Evolutionary conservation across 805 yeast species (phyloP).

Genomic region (Clavispora carvajalis): DNA sequence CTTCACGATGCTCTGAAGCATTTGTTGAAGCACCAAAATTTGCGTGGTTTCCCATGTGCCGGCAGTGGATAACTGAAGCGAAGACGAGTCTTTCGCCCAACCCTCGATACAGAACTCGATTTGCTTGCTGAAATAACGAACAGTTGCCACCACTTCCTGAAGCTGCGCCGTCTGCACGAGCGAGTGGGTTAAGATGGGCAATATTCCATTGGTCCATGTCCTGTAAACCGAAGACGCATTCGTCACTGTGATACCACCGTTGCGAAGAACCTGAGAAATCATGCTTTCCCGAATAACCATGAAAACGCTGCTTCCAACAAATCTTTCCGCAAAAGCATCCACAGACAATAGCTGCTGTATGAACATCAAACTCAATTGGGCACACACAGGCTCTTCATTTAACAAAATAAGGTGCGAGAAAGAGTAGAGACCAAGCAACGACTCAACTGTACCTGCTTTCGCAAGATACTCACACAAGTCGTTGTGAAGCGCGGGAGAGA

Average conservation of each 20-base stretch:
- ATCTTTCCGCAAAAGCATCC: constrained; percentile 58
- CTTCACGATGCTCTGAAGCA: constrained; percentile 45
- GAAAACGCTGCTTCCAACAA: constrained; percentile 57
- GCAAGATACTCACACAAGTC: constrained; percentile 49
- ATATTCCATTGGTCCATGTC: constrained; percentile 82
- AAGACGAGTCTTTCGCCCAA: constrained; percentile 60
- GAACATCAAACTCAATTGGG: constrained; percentile 64
- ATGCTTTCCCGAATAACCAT: constrained; percentile 71
- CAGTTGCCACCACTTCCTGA: constrained; percentile 59
- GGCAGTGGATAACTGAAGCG: constrained; percentile 33
- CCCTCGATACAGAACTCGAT: constrained; percentile 55
- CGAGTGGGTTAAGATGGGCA: constrained; percentile 59
- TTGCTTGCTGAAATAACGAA: constrained; percentile 60
- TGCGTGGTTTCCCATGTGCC: constrained; percentile 45
- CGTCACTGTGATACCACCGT: constrained; percentile 55
- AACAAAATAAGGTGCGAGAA: constrained; percentile 58
- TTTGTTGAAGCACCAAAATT: constrained; percentile 56
- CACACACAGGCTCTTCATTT: constrained; percentile 62
- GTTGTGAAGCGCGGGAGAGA: constrained; percentile 42
- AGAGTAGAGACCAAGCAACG: constrained; percentile 61
- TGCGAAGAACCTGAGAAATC: constrained; percentile 58
- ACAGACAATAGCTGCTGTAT: constrained; percentile 63
- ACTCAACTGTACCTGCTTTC: constrained; percentile 55
- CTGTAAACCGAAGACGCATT: constrained; percentile 55
- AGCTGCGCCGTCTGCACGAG: constrained; percentile 59